Evolutionary conservation across 352 stramenopile species (phyloP).

Genomic region (Globisporangium sylvaticum): DNA sequence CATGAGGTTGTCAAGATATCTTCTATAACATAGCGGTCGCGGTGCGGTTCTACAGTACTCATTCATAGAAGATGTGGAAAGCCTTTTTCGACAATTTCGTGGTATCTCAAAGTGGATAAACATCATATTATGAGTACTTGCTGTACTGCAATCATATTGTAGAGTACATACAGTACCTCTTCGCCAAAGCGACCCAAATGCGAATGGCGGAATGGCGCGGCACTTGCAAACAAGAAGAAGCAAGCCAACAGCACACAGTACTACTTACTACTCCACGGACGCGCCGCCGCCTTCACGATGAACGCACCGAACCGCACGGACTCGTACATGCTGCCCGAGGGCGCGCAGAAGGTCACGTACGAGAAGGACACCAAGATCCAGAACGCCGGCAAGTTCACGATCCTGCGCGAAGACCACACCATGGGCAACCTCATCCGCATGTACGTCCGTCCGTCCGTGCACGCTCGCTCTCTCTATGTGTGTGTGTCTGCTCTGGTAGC

Average conservation of each 20-base stretch:
- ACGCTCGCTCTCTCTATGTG: background rate
- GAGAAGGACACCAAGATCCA: constrained; percentile 96
- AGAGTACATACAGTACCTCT: background rate
- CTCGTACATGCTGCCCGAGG: constrained; percentile 84
- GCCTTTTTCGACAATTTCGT: no score
- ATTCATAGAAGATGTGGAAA: no score
- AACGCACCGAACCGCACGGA: constrained; percentile 82
- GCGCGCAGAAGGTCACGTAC: constrained; percentile 92
- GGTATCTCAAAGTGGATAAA: no score
- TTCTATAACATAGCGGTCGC: no score
- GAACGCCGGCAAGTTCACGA: constrained; percentile 96
- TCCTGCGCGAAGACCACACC: constrained; percentile 98
- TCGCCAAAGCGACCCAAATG: background rate
- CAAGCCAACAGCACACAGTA: background rate
- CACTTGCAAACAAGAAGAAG: background rate
- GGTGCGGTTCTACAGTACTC: no score
- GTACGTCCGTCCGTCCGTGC: constrained; percentile 37
- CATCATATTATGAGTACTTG: background rate
- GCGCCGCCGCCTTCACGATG: constrained; percentile 30
- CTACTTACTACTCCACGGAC: no score
- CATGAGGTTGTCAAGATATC: no score
- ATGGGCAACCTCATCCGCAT: constrained; percentile 97
- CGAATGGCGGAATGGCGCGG: background rate
- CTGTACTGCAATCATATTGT: background rate
- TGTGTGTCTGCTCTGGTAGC: background rate